Evolutionary conservation across 2,329 filamentous ascomycete species (phyloP), one percentile per base, ranked within the genome.

Genomic region (Fusarium sp.): DNA sequence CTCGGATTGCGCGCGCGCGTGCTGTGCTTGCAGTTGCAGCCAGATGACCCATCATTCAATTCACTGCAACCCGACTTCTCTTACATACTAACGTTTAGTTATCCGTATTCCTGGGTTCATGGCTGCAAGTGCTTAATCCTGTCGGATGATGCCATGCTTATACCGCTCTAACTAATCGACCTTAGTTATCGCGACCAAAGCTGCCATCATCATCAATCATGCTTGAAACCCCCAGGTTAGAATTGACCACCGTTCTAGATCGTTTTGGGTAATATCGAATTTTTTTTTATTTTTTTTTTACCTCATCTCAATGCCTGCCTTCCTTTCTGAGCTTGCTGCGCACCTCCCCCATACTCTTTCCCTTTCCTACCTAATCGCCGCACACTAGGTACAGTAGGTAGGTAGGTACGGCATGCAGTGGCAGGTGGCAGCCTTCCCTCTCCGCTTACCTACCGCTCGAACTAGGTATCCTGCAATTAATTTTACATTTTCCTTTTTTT

Each of bases 151-250:
- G 51, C 51, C 18, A 55, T 55, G 51, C 51, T 55, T 53, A 53
- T 53, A 54, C 31, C 50, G 50, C 31, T 33, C 20, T 25, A 54
- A 54, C 50, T 54, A 54, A 54, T 54, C 50, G 31, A 27, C 23
- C 16, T 14, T 34, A 23, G 31, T 14, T 25, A 36, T 33, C 31
- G 13, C 23, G 42, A 46, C 23, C 4, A 13, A 10, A 46, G 42
- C 42, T 53, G 29, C 51, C 51, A 55, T 67, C 36, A 66, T 54
- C 29, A 65, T 59, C 50, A 61, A 34, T 68, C 49, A 33, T 44
- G 25, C 14, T 27, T 23, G 18, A 23, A 20, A 10, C 23, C 18
- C 40, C 7, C 10, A 6, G 33, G 14, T 36, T 31, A 7, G 27
- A 51, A 6, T 20, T 33, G 16, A 13, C 42, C 16, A 44, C 50